Conservation (phyloP, 129 eudicot species). For the carrot (Daucus carota) region DH1_v3.0 NC_030388.2:31283501-31284000, state of each 20-base stretch:
- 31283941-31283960: constrained; percentile 95
- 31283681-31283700: background rate
- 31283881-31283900: background rate
- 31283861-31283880: background rate
- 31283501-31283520: background rate
- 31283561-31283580: background rate
- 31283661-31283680: too few relatives aligned
- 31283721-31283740: background rate
- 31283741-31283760: background rate
- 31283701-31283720: background rate
- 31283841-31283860: background rate
- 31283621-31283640: background rate
- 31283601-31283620: background rate
- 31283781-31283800: background rate
- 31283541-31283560: background rate
- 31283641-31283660: background rate
- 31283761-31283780: too few relatives aligned
- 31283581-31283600: background rate
- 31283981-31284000: background rate
- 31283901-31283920: constrained; percentile 65
- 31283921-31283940: constrained; percentile 98
- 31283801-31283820: background rate
- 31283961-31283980: constrained; percentile 66
- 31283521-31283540: background rate
- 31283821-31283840: background rate